Evolutionary conservation across 306 rosid species (phyloP).

Genomic region (Alnus rubra): DNA sequence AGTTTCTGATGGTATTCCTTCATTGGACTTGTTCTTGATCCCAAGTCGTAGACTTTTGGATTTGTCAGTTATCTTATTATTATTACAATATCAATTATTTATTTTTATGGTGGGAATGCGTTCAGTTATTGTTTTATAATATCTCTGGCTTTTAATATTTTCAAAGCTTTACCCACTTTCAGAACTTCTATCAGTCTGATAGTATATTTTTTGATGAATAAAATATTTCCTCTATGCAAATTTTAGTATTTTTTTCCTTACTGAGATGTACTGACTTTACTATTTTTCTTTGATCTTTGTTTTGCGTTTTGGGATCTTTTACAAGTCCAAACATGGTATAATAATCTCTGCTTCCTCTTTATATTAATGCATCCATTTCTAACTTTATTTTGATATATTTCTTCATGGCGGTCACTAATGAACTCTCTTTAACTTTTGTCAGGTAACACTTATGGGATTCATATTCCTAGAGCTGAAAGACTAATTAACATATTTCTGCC

Average conservation of each 20-base stretch:
- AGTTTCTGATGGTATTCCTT: too few species aligned
- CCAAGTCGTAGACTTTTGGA: not conserved
- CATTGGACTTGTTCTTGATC: too few species aligned
- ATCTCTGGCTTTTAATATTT: not conserved
- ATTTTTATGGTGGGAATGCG: not conserved
- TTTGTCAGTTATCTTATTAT: not conserved
- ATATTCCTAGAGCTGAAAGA: slow-evolving; percentile 69
- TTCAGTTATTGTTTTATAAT: not conserved
- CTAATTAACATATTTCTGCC: too few species aligned
- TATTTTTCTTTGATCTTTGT: slow-evolving; percentile 29
- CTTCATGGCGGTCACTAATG: slow-evolving; percentile 22
- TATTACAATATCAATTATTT: not conserved
- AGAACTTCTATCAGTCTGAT: not conserved
- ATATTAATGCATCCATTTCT: slow-evolving; percentile 15
- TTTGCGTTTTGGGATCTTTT: slow-evolving; percentile 32
- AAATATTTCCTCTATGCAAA: not conserved
- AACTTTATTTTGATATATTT: slow-evolving; percentile 19
- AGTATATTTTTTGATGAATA: not conserved
- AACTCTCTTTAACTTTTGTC: slow-evolving; percentile 37
- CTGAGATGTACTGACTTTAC: slow-evolving; percentile 39
- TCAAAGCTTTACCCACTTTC: not conserved
- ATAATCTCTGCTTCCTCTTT: slow-evolving; percentile 25
- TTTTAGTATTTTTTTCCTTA: slow-evolving; percentile 14
- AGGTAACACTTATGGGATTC: slow-evolving; percentile 91
- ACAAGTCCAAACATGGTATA: slow-evolving; percentile 91